Percentiles rank a stretch among this genome's conserved stretches.
phyloP scores from a whole-genome alignment of 331 rosid genomes.

The Quercus tomentella region DNA sequence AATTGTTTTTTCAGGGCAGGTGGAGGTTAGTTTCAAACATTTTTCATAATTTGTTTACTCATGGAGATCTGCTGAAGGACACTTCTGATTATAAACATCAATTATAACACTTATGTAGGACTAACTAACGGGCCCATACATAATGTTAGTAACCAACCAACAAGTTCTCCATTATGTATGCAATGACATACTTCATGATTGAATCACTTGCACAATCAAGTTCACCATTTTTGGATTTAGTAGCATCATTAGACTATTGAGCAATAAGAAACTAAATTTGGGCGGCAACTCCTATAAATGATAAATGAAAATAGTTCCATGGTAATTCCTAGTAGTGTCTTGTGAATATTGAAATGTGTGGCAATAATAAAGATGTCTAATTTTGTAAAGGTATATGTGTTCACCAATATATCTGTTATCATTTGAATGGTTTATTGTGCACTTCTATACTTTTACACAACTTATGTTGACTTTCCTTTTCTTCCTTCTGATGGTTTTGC shows the following conservation, averaged over 20 bases:
- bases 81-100: neutral
- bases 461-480: neutral
- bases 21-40: neutral
- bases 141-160: neutral
- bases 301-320: neutral
- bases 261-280: neutral
- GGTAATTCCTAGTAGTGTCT: neutral
- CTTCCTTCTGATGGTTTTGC: conserved; percentile 3
- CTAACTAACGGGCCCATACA: neutral
- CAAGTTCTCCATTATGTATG: neutral
- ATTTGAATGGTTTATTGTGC: neutral
- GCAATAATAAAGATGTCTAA: neutral
- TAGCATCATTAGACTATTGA: neutral
- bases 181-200: neutral
- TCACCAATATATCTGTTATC: neutral
- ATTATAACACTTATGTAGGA: neutral
- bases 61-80: neutral
- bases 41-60: neutral
- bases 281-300: neutral
- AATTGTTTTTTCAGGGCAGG: neutral
- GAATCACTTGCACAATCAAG: neutral
- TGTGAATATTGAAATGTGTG: neutral
- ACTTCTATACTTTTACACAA: neutral
- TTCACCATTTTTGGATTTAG: neutral
- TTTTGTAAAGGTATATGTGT: neutral